Percentiles rank a stretch among this genome's conserved stretches.
phyloP scores from a whole-genome alignment of 108 stramenopile genomes.

The Skeletonema menzelii region DNA sequence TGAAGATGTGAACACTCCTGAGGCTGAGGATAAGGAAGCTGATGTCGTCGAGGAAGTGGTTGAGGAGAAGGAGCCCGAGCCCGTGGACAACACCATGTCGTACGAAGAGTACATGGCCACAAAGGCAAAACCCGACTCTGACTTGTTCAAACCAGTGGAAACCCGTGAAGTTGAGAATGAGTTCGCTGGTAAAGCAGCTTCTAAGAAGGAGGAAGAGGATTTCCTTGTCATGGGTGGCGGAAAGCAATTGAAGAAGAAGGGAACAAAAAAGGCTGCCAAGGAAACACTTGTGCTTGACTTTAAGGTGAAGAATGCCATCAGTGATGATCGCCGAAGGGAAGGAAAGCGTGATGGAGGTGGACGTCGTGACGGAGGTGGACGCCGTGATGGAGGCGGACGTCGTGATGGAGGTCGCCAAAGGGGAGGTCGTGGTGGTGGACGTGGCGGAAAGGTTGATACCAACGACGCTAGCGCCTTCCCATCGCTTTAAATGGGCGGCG shows the following conservation, averaged over 20 bases:
- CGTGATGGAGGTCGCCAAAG: conserved; percentile 40
- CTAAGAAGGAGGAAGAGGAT: conserved; percentile 62
- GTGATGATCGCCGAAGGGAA: conserved; percentile 45
- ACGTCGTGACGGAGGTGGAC: conserved; percentile 31
- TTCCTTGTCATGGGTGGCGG: conserved; percentile 84
- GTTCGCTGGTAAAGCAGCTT: conserved; percentile 50
- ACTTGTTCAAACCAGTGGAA: conserved; percentile 58
- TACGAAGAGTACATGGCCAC: conserved; percentile 85
- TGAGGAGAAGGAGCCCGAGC: conserved; percentile 60
- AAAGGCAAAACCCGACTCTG: conserved; percentile 49
- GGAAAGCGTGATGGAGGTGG: conserved; percentile 52
- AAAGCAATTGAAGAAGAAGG: conserved; percentile 64
- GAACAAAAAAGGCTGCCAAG: conserved; percentile 58
- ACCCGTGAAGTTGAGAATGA: conserved; percentile 73
- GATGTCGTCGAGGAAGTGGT: conserved; percentile 25
- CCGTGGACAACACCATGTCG: conserved; percentile 80
- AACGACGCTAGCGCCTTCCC: conserved; percentile 71
- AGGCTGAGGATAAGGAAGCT: conserved; percentile 31
- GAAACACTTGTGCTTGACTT: conserved; percentile 75
- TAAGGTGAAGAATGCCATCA: conserved; percentile 52
- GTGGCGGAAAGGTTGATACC: conserved; percentile 53
- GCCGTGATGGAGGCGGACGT: conserved; percentile 34
- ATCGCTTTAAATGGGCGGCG: conserved; percentile 47
- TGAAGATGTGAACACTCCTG: conserved; percentile 44
- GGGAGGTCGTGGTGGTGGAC: conserved; percentile 17